Conservation (phyloP, 495 filamentous ascomycete genomes). For the Niebla homalea region DNA sequence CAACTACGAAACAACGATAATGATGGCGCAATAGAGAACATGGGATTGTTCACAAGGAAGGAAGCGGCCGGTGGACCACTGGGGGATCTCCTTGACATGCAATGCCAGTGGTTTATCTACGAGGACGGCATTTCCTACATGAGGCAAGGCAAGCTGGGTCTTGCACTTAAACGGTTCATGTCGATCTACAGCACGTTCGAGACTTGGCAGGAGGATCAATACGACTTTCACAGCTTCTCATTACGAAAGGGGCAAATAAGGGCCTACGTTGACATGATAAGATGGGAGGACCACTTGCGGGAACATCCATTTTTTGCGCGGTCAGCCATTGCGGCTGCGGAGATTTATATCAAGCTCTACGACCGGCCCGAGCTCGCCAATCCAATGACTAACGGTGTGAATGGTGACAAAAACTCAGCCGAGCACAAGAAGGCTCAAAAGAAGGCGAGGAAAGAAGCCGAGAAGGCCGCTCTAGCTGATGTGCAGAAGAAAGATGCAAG, state of each 20-base stretch:
- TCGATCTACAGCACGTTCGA: slow-evolving; percentile 86
- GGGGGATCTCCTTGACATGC: slow-evolving; percentile 92
- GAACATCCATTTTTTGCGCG: slow-evolving; percentile 87
- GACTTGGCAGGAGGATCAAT: slow-evolving; percentile 94
- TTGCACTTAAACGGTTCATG: slow-evolving; percentile 85
- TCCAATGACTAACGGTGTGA: slow-evolving; percentile 38
- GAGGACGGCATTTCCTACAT: slow-evolving; percentile 88
- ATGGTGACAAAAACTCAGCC: slow-evolving; percentile 47
- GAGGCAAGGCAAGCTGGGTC: slow-evolving; percentile 65
- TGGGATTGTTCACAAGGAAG: slow-evolving; percentile 89
- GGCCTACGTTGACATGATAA: slow-evolving; percentile 89
- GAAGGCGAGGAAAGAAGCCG: slow-evolving; percentile 87
- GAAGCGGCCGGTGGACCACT: slow-evolving; percentile 80
- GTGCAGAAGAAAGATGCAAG: slow-evolving; percentile 60
- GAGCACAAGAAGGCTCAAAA: slow-evolving; percentile 88
- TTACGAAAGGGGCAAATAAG: slow-evolving; percentile 88
- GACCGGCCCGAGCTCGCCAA: slow-evolving; percentile 59
- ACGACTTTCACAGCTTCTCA: slow-evolving; percentile 97
- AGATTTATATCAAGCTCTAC: slow-evolving; percentile 63
- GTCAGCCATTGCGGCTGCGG: slow-evolving; percentile 71
- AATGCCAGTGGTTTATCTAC: slow-evolving; percentile 92
- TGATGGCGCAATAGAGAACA: slow-evolving; percentile 68
- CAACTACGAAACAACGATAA: slow-evolving; percentile 86
- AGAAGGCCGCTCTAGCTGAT: slow-evolving; percentile 69
- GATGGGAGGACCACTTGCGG: slow-evolving; percentile 84